These are phyloP conservation scores for Cardiospermum halicacabum DNA, from an alignment of 345 rosid species.

Conservation along the genomic window DNA sequence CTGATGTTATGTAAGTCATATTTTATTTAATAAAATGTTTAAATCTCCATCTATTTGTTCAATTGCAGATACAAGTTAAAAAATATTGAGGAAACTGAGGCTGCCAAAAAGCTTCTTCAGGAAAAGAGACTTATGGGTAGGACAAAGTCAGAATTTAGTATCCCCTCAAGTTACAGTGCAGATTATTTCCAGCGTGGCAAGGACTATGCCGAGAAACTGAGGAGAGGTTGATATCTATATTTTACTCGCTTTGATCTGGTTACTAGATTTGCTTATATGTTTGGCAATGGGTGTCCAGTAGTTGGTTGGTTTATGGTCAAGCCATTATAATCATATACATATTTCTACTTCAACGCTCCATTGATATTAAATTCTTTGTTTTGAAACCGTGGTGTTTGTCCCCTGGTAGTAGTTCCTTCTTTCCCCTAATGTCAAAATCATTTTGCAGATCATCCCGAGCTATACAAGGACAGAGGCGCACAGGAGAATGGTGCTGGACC, in stretches of 20 bases:
- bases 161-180: conserved; percentile 94
- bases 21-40: neutral
- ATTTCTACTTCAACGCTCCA: neutral
- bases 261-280: neutral
- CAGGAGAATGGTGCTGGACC: conserved; percentile 49
- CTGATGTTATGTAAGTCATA: neutral
- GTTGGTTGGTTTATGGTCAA: neutral
- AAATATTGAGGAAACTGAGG: conserved; percentile 97
- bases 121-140: conserved; percentile 83
- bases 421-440: neutral
- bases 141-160: conserved; percentile 63
- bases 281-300: neutral
- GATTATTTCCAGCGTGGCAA: conserved; percentile 91
- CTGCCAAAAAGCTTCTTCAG: conserved; percentile 94
- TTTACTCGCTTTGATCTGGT: neutral
- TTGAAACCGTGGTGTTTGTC: neutral
- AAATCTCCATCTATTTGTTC: conserved; percentile 7
- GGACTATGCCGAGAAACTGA: conserved; percentile 91
- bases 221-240: conserved; percentile 59
- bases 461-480: conserved; percentile 65
- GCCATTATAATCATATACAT: neutral
- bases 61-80: conserved; percentile 71
- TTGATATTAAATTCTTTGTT: neutral
- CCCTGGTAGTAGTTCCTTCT: neutral
- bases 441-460: conserved; percentile 91